Conservation (phyloP, 225 moss, liverwort and hornwort species). For the Straminergon stramineum region DNA sequence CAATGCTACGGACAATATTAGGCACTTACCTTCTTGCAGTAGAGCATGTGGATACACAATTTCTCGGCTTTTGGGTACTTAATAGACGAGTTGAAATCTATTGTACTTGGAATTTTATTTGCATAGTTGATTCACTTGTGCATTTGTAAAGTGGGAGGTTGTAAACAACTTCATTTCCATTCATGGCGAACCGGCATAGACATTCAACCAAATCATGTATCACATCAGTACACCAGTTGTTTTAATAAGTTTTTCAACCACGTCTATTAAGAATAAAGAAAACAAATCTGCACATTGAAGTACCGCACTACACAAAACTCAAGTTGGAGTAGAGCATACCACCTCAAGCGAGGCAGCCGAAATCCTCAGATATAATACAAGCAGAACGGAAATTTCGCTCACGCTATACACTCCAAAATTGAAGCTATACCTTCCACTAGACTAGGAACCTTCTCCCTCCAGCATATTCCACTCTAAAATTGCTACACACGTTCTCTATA, state of each 20-base stretch:
- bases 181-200: neutral
- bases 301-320: neutral
- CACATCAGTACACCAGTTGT: neutral
- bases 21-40: neutral
- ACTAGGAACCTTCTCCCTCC: neutral
- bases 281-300: neutral
- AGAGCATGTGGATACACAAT: neutral
- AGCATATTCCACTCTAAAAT: neutral
- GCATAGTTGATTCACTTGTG: neutral
- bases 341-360: neutral
- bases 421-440: neutral
- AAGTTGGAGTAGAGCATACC: neutral
- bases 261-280: neutral
- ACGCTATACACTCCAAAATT: conserved; percentile 36
- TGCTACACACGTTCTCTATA: neutral
- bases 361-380: conserved; percentile 20
- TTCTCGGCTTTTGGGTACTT: too few relatives aligned
- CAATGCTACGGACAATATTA: neutral
- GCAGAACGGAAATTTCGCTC: neutral
- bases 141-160: neutral
- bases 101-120: neutral
- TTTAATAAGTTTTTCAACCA: neutral
- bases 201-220: neutral
- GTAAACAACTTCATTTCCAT: neutral
- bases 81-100: neutral